These are phyloP conservation scores for Pseudevernia furfuracea DNA, from an alignment of 495 filamentous ascomycete species.

Conservation along the genomic window DNA sequence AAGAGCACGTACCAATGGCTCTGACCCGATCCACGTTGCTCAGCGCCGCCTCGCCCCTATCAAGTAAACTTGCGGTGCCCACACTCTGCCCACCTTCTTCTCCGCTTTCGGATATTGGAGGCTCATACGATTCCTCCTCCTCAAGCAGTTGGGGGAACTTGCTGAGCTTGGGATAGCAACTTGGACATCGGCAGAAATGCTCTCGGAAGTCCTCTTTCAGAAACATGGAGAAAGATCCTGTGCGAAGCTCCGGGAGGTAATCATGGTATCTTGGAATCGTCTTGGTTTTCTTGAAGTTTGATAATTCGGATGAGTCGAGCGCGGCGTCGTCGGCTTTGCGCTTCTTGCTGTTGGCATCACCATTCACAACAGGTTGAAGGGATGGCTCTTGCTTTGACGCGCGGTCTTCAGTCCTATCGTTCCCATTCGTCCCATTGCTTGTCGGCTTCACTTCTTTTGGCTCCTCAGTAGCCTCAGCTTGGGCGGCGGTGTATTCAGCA, in stretches of 20 bases:
- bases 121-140: constrained; percentile 88
- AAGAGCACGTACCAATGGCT: constrained; percentile 49
- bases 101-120: constrained; percentile 59
- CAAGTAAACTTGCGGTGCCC: constrained; percentile 66
- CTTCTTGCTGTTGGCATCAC: constrained; percentile 49
- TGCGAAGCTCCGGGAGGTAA: constrained; percentile 44
- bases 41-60: constrained; percentile 83
- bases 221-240: constrained; percentile 67
- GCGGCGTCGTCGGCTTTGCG: constrained; percentile 64
- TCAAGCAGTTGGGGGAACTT: constrained; percentile 74
- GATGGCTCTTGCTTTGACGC: constrained; percentile 18
- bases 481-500: constrained; percentile 9
- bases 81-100: constrained; percentile 46
- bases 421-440: constrained; percentile 3
- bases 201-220: constrained; percentile 66
- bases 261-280: constrained; percentile 32
- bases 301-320: constrained; percentile 32
- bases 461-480: neutral
- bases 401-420: constrained; percentile 17
- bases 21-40: constrained; percentile 83
- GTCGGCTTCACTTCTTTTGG: neutral
- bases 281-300: constrained; percentile 55
- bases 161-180: constrained; percentile 66
- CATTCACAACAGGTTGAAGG: constrained; percentile 14
- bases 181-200: constrained; percentile 66